phyloP scores from a whole-genome alignment of 2,329 filamentous ascomycete species.

The Orbilia oligospora region DNA sequence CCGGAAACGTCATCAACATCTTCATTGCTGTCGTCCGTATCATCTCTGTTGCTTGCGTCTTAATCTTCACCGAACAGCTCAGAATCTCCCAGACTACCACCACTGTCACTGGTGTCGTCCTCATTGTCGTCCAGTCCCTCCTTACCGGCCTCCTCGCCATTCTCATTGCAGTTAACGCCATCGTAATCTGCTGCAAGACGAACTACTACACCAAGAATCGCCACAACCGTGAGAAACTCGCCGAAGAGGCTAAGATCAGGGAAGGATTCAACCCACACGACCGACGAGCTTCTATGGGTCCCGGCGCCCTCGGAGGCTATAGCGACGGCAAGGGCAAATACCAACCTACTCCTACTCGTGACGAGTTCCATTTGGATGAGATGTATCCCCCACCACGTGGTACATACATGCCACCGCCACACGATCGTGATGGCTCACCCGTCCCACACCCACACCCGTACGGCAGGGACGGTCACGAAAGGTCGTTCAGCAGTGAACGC shows the following conservation, averaged over 20 bases:
- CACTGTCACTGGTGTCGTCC: conserved; percentile 79
- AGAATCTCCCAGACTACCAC: conserved; percentile 91
- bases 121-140: conserved; percentile 90
- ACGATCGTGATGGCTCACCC: conserved; percentile 56
- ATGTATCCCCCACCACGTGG: conserved; percentile 54
- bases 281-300: conserved; percentile 84
- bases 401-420: conserved; percentile 54
- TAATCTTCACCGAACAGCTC: conserved; percentile 94
- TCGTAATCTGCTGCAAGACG: conserved; percentile 84
- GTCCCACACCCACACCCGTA: conserved; percentile 26
- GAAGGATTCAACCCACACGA: conserved; percentile 89
- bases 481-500: conserved; percentile 54
- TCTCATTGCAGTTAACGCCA: conserved; percentile 88
- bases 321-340: conserved; percentile 64
- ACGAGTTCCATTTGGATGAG: conserved; percentile 60
- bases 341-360: conserved; percentile 62
- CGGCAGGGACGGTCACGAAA: conserved; percentile 27
- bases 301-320: conserved; percentile 67
- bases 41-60: conserved; percentile 86
- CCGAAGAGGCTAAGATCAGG: conserved; percentile 59
- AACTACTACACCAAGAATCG: conserved; percentile 91
- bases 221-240: conserved; percentile 85
- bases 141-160: conserved; percentile 87
- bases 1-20: conserved; percentile 93
- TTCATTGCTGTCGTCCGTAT: conserved; percentile 90